Conservation (phyloP, 1,284 basidiomycete species). For the Grifola frondosa region DNA sequence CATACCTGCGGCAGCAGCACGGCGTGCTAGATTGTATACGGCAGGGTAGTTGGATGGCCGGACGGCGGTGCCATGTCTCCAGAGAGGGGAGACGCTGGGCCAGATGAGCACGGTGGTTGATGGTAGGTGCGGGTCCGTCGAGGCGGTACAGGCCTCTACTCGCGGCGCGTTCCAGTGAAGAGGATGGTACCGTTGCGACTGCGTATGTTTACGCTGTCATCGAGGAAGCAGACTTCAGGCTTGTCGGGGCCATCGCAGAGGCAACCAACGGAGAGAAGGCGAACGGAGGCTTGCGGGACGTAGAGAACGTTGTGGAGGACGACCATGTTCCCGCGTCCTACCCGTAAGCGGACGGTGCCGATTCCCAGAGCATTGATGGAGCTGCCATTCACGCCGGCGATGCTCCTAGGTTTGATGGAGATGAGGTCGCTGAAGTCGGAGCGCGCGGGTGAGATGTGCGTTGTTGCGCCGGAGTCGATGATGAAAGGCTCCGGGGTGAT, state of each 20-base stretch:
- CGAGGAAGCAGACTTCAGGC: constrained; percentile 2
- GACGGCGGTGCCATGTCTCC: constrained; percentile 33
- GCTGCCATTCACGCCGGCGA: constrained; percentile 34
- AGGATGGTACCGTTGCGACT: constrained; percentile 1
- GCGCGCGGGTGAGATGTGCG: constrained; percentile 28
- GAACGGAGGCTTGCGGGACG: constrained; percentile 24
- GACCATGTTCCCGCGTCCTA: constrained; percentile 22
- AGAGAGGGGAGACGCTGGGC: constrained; percentile 7
- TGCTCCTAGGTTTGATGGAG: constrained; percentile 23
- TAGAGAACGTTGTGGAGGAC: constrained; percentile 21
- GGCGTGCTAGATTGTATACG: constrained; percentile 28
- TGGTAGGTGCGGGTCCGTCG: no score
- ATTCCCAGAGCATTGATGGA: constrained; percentile 30
- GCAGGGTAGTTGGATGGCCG: constrained; percentile 31
- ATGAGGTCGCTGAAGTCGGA: constrained; percentile 29
- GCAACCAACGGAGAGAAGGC: constrained; percentile 23
- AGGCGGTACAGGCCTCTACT: constrained; percentile 1
- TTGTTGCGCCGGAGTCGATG: constrained; percentile 31
- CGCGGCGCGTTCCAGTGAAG: constrained; percentile 1
- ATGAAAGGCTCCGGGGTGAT: constrained; percentile 23
- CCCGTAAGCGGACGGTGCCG: constrained; percentile 28
- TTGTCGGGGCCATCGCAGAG: constrained; percentile 10
- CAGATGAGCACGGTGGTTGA: not conserved
- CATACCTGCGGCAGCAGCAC: constrained; percentile 32
- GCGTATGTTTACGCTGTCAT: constrained; percentile 1